A percentile compares a stretch with the other conserved stretches of the same genome.
phyloP scores from a whole-genome alignment of 441 rosid species.

The Populus hybrid region DNA sequence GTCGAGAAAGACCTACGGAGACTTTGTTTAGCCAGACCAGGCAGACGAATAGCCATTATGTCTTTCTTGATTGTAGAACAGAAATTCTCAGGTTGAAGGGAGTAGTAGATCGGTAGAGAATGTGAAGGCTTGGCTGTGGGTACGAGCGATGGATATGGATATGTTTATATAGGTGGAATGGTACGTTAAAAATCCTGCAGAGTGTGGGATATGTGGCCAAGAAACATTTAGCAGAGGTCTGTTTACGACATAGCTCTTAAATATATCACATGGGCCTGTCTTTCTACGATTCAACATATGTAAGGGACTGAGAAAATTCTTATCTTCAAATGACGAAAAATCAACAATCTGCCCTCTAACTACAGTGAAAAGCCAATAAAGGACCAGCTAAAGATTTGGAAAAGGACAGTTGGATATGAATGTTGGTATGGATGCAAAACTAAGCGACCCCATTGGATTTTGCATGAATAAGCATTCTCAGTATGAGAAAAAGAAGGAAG shows the following conservation, averaged over 20 bases:
- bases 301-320: background rate
- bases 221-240: background rate
- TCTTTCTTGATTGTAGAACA: background rate
- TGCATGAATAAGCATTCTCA: too few relatives aligned
- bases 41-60: constrained; percentile 1
- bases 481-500: too few relatives aligned
- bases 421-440: background rate
- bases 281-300: background rate
- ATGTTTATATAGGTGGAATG: background rate
- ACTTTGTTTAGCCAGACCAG: background rate
- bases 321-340: too few relatives aligned
- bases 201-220: background rate
- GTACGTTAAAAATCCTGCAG: background rate
- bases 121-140: background rate
- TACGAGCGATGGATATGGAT: background rate
- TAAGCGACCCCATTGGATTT: background rate
- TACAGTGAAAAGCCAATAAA: background rate
- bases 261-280: constrained; percentile 12
- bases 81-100: background rate
- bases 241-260: background rate
- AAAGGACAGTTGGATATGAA: background rate
- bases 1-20: background rate
- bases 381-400: background rate
- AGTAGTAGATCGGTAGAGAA: background rate
- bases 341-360: background rate